A percentile compares a stretch with the other conserved stretches of the same genome.
phyloP scores from a whole-genome alignment of 2,329 filamentous ascomycete species.

The Scorias spongiosa region DNA sequence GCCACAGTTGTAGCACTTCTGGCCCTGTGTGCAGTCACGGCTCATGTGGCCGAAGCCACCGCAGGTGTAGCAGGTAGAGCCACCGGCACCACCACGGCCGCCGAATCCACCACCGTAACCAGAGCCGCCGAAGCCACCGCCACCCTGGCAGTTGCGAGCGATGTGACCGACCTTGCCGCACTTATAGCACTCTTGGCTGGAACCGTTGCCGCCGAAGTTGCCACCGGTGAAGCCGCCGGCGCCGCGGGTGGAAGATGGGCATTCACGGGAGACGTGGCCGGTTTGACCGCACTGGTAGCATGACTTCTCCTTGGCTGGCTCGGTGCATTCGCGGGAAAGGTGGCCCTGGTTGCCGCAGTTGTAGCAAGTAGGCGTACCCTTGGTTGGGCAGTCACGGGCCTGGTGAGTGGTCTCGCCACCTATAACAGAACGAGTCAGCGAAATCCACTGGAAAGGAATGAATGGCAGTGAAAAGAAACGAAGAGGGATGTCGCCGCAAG shows the following conservation, averaged over 20 bases:
- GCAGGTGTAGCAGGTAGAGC: slow-evolving; percentile 95
- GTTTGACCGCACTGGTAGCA: slow-evolving; percentile 62
- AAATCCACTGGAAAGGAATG: neutral
- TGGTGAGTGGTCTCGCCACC: slow-evolving; percentile 35
- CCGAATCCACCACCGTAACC: slow-evolving; percentile 29
- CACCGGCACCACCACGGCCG: slow-evolving; percentile 30
- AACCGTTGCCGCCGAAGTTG: slow-evolving; percentile 31
- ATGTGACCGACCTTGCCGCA: slow-evolving; percentile 95
- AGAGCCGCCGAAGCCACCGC: slow-evolving; percentile 30
- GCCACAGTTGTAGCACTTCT: slow-evolving; percentile 99
- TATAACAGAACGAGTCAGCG: slow-evolving; percentile 9
- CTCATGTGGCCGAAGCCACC: slow-evolving; percentile 82
- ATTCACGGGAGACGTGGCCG: slow-evolving; percentile 87
- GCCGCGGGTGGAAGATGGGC: slow-evolving; percentile 36
- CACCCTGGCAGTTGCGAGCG: slow-evolving; percentile 66
- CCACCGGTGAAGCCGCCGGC: slow-evolving; percentile 22
- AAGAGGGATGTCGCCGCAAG: neutral
- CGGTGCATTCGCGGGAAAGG: slow-evolving; percentile 69
- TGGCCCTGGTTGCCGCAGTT: slow-evolving; percentile 34
- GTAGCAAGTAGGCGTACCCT: slow-evolving; percentile 31
- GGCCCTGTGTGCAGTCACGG: slow-evolving; percentile 94
- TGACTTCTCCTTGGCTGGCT: slow-evolving; percentile 71
- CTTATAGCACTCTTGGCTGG: slow-evolving; percentile 60
- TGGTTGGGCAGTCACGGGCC: slow-evolving; percentile 36
- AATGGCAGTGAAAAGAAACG: neutral